Conservation (phyloP, 73 alveolate genomes). For the Paraurostyla sp. region DNA sequence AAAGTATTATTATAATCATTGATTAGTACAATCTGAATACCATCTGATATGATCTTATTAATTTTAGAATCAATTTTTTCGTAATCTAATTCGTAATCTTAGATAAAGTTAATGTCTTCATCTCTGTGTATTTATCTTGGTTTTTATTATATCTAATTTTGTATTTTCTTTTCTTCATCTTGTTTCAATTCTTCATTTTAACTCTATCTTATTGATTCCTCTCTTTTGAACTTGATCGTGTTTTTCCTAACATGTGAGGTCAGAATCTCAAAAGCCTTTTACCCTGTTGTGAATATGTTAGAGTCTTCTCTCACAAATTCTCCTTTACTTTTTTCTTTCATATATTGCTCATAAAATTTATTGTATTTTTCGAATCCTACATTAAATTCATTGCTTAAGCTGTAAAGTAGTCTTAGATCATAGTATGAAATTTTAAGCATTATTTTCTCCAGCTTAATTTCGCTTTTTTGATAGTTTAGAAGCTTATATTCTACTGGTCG, state of each 20-base stretch:
- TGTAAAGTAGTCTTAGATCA: conserved; percentile 13
- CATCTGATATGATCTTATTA: conserved; percentile 6
- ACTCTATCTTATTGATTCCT: neutral
- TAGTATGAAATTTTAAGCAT: conserved; percentile 42
- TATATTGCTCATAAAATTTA: neutral
- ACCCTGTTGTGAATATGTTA: neutral
- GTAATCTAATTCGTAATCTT: neutral
- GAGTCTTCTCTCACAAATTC: neutral
- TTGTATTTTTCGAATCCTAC: neutral
- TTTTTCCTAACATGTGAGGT: neutral
- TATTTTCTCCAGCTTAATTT: conserved; percentile 28
- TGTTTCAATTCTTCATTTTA: neutral
- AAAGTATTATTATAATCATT: conserved; percentile 57
- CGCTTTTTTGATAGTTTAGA: conserved; percentile 32
- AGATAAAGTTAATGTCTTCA: neutral
- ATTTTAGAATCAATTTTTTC: conserved; percentile 8
- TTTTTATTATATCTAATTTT: neutral
- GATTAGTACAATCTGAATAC: conserved; percentile 53
- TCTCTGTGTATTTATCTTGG: neutral
- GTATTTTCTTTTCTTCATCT: neutral
- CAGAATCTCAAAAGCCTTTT: conserved; percentile 31
- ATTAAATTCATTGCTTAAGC: neutral
- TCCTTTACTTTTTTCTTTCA: neutral
- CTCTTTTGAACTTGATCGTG: too few relatives aligned
- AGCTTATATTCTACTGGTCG: neutral